A percentile compares a stretch with the other conserved stretches of the same genome.
phyloP scores from a whole-genome alignment of 768 basidiomycete genomes.

The Thelephora ganbajun region DNA sequence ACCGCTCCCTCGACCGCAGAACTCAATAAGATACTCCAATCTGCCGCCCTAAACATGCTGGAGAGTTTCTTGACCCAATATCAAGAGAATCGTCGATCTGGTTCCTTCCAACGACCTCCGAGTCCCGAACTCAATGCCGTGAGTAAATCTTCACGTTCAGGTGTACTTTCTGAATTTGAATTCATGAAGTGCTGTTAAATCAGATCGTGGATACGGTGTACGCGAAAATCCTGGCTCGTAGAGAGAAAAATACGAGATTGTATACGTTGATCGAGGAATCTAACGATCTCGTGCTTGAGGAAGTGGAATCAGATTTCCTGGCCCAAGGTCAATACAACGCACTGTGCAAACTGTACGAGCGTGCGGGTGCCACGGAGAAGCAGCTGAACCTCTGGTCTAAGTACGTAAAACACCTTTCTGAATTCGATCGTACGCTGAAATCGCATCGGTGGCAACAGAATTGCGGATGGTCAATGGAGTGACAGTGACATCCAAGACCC shows the following conservation, averaged over 20 bases:
- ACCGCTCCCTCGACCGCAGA: conserved; percentile 59
- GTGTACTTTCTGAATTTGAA: background rate
- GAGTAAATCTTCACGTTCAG: background rate
- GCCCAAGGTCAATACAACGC: conserved; percentile 41
- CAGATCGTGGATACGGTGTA: conserved; percentile 76
- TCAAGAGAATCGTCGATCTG: conserved; percentile 29
- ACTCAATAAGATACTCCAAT: conserved; percentile 45
- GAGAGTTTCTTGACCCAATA: conserved; percentile 52
- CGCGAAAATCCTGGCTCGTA: conserved; percentile 55
- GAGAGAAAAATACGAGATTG: conserved; percentile 48
- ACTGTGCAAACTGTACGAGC: conserved; percentile 45
- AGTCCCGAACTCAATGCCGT: conserved; percentile 10
- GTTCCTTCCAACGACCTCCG: conserved; percentile 9
- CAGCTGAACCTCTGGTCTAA: conserved; percentile 55
- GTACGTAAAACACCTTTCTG: conserved; percentile 24
- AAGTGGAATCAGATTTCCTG: conserved; percentile 47
- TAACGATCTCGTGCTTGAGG: conserved; percentile 34
- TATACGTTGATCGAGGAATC: conserved; percentile 43
- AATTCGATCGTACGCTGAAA: background rate
- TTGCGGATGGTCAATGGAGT: conserved; percentile 50
- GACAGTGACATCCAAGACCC: conserved; percentile 57
- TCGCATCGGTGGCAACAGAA: conserved; percentile 21
- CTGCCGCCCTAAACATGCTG: conserved; percentile 67
- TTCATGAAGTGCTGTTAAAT: background rate
- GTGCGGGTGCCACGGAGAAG: conserved; percentile 41